These are phyloP conservation scores for Cardamine resedifolia DNA, from an alignment of 345 rosid species.

Conservation along the genomic window DNA sequence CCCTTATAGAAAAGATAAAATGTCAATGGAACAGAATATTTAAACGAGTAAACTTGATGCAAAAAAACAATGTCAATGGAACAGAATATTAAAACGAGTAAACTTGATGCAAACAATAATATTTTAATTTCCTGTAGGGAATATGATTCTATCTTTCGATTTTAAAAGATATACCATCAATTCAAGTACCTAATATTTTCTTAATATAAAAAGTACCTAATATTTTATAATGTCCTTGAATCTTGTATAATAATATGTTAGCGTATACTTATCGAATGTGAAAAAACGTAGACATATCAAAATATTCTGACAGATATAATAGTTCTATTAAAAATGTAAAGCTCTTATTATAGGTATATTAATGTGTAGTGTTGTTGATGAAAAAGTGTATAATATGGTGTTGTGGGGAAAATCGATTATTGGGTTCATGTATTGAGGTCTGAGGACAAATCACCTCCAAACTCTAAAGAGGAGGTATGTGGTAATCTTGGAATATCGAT, in stretches of 20 bases:
- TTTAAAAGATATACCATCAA: conserved; percentile 1
- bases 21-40: conserved; percentile 23
- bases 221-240: background rate
- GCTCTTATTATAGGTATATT: background rate
- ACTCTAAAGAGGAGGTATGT: background rate
- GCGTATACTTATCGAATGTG: conserved; percentile 5
- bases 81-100: conserved; percentile 18
- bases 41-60: background rate
- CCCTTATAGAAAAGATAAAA: conserved; percentile 13
- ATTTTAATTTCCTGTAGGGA: conserved; percentile 16
- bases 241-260: background rate
- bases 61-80: conserved; percentile 14
- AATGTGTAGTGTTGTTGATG: background rate
- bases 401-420: background rate
- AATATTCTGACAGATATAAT: background rate
- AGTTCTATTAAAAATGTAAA: background rate
- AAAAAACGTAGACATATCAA: background rate
- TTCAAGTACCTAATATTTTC: background rate
- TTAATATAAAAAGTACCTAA: background rate
- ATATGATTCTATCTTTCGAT: conserved; percentile 30
- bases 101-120: background rate
- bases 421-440: background rate
- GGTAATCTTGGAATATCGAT: background rate
- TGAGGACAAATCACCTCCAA: background rate
- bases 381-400: background rate